phyloP scores from a whole-genome alignment of 2,329 filamentous ascomycete species.

The Colletotrichum paranaense region DNA sequence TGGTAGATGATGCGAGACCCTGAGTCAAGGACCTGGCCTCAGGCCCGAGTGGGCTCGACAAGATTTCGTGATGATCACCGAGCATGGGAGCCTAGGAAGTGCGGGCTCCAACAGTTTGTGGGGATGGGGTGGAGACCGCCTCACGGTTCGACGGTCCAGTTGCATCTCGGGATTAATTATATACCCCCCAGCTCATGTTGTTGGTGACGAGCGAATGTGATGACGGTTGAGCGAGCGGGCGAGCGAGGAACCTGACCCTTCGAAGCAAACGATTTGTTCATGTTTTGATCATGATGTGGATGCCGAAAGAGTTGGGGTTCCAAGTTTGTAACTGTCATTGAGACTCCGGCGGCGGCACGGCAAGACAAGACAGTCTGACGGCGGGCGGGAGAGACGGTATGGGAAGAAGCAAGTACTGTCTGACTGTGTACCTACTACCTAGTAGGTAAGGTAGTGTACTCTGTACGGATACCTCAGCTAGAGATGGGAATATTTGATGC shows the following conservation, averaged over 20 bases:
- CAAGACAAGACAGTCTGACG: neutral
- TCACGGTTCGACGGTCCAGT: neutral
- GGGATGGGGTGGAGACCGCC: constrained; percentile 4
- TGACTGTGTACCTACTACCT: too few species aligned
- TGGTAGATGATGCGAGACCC: neutral
- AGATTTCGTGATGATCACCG: constrained; percentile 25
- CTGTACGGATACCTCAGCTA: neutral
- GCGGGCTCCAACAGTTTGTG: constrained; percentile 8
- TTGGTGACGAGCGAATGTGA: neutral
- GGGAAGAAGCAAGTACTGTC: constrained; percentile 19
- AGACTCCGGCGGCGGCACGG: neutral
- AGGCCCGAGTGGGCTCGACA: constrained; percentile 11
- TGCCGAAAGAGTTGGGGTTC: neutral
- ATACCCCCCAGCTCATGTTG: neutral
- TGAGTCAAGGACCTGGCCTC: constrained; percentile 13
- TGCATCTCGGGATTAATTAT: neutral
- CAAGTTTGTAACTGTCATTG: neutral
- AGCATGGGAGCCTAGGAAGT: neutral
- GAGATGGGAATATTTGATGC: neutral
- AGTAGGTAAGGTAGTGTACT: too few species aligned
- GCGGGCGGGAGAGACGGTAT: constrained; percentile 2
- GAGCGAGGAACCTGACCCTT: neutral
- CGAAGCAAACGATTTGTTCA: neutral
- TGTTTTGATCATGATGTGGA: neutral
- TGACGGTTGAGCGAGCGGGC: neutral